Conservation (phyloP, 176 grass and related monocot species). For the Rhipidocladum racemiflorum region DNA sequence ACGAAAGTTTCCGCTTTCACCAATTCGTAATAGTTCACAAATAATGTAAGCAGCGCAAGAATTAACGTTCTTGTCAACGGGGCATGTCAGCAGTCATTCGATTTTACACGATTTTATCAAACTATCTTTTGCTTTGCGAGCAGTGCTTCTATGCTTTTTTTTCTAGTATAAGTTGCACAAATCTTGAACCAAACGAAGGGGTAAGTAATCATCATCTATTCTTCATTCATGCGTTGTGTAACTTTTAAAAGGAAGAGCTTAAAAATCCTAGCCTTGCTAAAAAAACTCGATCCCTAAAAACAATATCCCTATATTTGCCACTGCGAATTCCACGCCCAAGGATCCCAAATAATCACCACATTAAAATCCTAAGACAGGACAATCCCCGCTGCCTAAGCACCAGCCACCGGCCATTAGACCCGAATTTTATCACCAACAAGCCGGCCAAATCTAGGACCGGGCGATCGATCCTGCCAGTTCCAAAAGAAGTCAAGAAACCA, state of each 20-base stretch:
- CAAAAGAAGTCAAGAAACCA: background rate
- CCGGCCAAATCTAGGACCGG: background rate
- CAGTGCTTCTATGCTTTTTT: too few species aligned
- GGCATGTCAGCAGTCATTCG: background rate
- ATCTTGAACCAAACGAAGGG: too few species aligned
- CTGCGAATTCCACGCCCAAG: background rate
- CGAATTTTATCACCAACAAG: background rate
- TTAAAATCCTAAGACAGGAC: background rate
- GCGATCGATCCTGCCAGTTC: background rate
- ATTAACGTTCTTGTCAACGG: background rate
- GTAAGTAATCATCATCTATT: too few species aligned
- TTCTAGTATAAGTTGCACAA: too few species aligned
- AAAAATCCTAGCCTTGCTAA: background rate
- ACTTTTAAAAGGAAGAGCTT: too few species aligned
- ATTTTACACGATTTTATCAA: background rate
- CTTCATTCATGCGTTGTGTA: too few species aligned
- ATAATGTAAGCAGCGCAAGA: background rate
- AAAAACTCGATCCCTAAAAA: background rate
- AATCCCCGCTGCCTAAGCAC: background rate
- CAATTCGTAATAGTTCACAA: background rate
- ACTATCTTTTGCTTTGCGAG: background rate
- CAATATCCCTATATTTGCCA: background rate
- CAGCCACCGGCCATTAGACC: background rate
- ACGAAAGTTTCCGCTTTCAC: background rate
- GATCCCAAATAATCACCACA: background rate